phyloP scores from a whole-genome alignment of 352 stramenopile genomes.

The Phytophthora megakarya region DNA sequence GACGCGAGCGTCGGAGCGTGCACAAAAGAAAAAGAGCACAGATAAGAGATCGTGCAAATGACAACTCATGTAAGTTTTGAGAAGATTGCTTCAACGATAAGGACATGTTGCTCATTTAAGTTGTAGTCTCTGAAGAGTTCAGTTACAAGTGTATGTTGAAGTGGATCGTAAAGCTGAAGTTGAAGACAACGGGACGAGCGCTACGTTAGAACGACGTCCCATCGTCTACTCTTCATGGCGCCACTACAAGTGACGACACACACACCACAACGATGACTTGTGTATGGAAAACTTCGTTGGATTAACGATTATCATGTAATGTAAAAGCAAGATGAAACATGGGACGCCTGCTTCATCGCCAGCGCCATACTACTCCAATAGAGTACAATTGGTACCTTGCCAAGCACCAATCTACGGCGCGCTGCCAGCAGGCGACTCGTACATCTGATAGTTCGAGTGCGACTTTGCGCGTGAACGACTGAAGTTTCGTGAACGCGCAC shows the following conservation, averaged over 20 bases:
- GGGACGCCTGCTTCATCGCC: constrained; percentile 2
- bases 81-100: background rate
- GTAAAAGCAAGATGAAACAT: constrained; percentile 39
- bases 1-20: constrained; percentile 4
- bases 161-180: constrained; percentile 12
- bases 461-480: constrained; percentile 69
- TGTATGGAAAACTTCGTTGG: constrained; percentile 25
- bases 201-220: constrained; percentile 7
- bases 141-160: constrained; percentile 8
- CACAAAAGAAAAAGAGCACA: constrained; percentile 9
- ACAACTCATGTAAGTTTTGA: constrained; percentile 23
- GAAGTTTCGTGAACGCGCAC: constrained; percentile 61
- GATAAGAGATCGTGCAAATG: constrained; percentile 14
- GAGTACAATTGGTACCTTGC: constrained; percentile 30
- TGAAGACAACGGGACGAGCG: constrained; percentile 15
- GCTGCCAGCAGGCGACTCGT: constrained; percentile 60
- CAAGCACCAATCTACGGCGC: constrained; percentile 41
- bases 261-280: background rate
- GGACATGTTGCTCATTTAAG: background rate
- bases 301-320: constrained; percentile 36
- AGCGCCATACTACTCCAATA: constrained; percentile 25
- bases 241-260: constrained; percentile 7
- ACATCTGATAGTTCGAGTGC: constrained; percentile 75
- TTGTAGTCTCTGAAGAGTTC: constrained; percentile 12
- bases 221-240: constrained; percentile 5